These are phyloP conservation scores for Fraxinus paxiana DNA, from an alignment of 305 asterid species.

Conservation along the genomic window DNA sequence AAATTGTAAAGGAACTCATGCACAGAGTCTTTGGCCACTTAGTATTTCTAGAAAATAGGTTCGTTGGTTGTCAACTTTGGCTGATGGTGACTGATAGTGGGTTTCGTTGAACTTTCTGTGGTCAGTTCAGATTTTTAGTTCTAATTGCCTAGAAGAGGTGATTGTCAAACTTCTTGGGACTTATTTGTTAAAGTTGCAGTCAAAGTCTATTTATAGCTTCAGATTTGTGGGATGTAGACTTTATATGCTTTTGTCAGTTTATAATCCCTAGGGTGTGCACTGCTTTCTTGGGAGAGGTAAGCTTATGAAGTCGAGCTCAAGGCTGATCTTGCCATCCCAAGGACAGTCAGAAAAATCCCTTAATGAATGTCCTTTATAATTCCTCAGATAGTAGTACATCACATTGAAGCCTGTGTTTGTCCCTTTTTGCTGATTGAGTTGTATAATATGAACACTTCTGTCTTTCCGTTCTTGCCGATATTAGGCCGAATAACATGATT, in stretches of 20 bases:
- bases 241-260: neutral
- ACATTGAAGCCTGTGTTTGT: neutral
- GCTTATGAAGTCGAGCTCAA: neutral
- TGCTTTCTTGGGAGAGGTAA: neutral
- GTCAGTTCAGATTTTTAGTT: neutral
- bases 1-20: neutral
- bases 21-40: neutral
- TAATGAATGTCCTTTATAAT: neutral
- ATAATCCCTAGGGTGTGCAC: neutral
- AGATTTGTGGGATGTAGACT: neutral
- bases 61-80: neutral
- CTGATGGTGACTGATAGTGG: neutral
- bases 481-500: neutral
- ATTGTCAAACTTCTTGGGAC: neutral
- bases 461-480: neutral
- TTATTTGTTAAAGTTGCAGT: neutral
- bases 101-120: neutral
- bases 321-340: constrained; percentile 1
- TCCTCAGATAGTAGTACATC: neutral
- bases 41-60: neutral
- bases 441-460: neutral
- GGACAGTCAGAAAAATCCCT: neutral
- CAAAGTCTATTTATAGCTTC: neutral
- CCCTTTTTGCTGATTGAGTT: neutral
- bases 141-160: neutral